Evolutionary conservation across 495 filamentous ascomycete genomes (phyloP).

Genomic region (Penicillium nucicola): DNA sequence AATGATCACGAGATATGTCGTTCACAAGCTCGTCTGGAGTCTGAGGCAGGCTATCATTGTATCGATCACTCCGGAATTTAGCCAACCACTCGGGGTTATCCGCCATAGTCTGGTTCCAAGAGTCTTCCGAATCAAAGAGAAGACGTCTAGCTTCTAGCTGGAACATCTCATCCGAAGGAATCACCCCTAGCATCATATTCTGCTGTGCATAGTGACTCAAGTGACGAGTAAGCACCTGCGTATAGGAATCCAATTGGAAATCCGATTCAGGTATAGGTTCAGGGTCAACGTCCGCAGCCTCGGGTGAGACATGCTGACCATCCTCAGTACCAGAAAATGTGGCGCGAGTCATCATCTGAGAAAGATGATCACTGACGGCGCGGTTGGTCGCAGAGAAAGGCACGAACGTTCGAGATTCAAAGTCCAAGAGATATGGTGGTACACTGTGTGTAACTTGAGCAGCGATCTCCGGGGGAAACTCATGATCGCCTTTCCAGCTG

Average conservation of each 20-base stretch:
- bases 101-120: slow-evolving; percentile 62
- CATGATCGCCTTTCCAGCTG: slow-evolving; percentile 69
- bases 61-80: slow-evolving; percentile 45
- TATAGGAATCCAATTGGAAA: slow-evolving; percentile 9
- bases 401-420: slow-evolving; percentile 23
- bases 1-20: too few relatives aligned
- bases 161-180: slow-evolving; percentile 29
- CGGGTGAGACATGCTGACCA: background rate
- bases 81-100: slow-evolving; percentile 57
- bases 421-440: slow-evolving; percentile 46
- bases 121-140: slow-evolving; percentile 57
- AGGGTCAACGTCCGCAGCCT: background rate
- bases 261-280: background rate
- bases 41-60: background rate
- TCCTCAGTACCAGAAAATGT: background rate
- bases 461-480: slow-evolving; percentile 59
- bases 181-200: slow-evolving; percentile 13
- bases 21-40: background rate
- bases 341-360: slow-evolving; percentile 9
- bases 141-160: slow-evolving; percentile 49
- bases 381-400: slow-evolving; percentile 28
- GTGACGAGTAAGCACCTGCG: slow-evolving; percentile 16
- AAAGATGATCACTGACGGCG: slow-evolving; percentile 15
- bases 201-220: slow-evolving; percentile 18
- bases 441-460: slow-evolving; percentile 61